These are phyloP conservation scores for Trichoderma polysporum DNA, from an alignment of 2,329 filamentous ascomycete species.

Conservation along the genomic window DNA sequence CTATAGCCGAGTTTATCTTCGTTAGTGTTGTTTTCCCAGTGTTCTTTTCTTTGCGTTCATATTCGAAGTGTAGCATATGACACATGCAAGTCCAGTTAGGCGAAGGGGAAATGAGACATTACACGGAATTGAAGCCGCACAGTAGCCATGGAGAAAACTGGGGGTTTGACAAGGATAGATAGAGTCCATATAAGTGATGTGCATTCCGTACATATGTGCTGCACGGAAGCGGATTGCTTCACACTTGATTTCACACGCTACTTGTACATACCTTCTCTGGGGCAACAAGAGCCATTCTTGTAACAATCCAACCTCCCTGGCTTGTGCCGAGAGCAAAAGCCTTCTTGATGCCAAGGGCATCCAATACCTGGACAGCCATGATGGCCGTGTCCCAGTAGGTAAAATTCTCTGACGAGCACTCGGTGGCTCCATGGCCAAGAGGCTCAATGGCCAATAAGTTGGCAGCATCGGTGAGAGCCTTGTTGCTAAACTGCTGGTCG, in stretches of 20 bases:
- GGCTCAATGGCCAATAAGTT: constrained; percentile 55
- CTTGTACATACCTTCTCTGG: constrained; percentile 43
- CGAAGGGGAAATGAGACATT: constrained; percentile 5
- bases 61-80: neutral
- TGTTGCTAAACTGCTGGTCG: constrained; percentile 43
- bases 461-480: constrained; percentile 39
- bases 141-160: neutral
- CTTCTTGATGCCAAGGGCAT: constrained; percentile 47
- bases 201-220: neutral
- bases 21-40: neutral
- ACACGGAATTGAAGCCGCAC: neutral
- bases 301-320: constrained; percentile 53
- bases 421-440: constrained; percentile 52
- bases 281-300: constrained; percentile 51
- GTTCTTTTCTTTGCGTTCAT: neutral
- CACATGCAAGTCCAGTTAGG: neutral
- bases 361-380: constrained; percentile 57
- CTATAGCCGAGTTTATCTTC: constrained; percentile 29
- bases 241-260: neutral
- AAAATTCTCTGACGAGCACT: constrained; percentile 45
- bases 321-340: constrained; percentile 53
- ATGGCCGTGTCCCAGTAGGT: constrained; percentile 57
- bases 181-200: neutral
- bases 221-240: no score
- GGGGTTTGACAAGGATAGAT: constrained; percentile 1